A percentile compares a stretch with the other conserved stretches of the same genome.
phyloP scores from a whole-genome alignment of 805 yeast genomes.

The Cyberlindnera lachancei region DNA sequence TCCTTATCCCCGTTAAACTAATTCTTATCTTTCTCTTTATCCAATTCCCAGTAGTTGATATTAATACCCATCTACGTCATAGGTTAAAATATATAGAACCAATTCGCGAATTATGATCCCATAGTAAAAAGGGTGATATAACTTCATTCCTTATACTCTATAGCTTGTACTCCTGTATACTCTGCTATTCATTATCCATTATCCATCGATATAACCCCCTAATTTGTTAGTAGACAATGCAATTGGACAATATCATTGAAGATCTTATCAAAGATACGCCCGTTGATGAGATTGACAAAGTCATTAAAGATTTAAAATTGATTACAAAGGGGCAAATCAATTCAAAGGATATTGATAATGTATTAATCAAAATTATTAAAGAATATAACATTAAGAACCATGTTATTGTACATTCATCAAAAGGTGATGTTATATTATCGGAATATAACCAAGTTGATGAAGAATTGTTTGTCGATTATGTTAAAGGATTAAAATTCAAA shows the following conservation, averaged over 20 bases:
- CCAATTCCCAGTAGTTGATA: neutral
- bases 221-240: neutral
- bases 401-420: constrained; percentile 26
- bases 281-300: constrained; percentile 19
- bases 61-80: too few species aligned
- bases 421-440: constrained; percentile 26
- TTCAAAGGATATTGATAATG: constrained; percentile 28
- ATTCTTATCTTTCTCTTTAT: neutral
- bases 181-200: too few species aligned
- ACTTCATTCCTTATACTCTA: too few species aligned
- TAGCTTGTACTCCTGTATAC: too few species aligned
- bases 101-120: too few species aligned
- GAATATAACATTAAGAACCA: constrained; percentile 34
- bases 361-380: too few species aligned
- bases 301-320: constrained; percentile 35
- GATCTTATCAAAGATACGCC: constrained; percentile 10
- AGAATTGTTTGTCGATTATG: constrained; percentile 45
- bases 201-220: too few species aligned
- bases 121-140: too few species aligned
- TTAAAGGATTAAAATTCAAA: constrained; percentile 40
- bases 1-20: constrained; percentile 16
- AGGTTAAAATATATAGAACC: too few species aligned
- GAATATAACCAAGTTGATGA: constrained; percentile 41
- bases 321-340: constrained; percentile 34
- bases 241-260: constrained; percentile 6